phyloP scores from a whole-genome alignment of 2,329 filamentous ascomycete genomes.

The Aspergillus sclerotialis region DNA sequence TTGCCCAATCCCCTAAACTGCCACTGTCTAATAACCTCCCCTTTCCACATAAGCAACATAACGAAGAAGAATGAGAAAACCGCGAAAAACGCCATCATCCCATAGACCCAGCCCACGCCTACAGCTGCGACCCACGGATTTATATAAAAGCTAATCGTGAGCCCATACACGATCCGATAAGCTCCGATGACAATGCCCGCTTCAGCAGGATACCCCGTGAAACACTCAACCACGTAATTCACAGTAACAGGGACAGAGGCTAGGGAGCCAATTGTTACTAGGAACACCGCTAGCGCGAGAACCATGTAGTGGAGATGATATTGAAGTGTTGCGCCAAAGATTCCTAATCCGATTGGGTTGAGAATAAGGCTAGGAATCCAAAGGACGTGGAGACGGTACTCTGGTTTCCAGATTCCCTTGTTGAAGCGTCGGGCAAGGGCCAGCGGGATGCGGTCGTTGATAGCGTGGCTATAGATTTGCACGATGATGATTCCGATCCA shows the following conservation, averaged over 20 bases:
- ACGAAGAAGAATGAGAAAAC: slow-evolving; percentile 17
- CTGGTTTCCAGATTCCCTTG: slow-evolving; percentile 31
- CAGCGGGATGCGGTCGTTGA: slow-evolving; percentile 14
- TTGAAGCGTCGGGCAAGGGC: slow-evolving; percentile 11
- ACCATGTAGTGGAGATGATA: slow-evolving; percentile 32
- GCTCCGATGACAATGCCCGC: slow-evolving; percentile 13
- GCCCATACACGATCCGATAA: slow-evolving; percentile 24
- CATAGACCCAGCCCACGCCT: slow-evolving; percentile 30
- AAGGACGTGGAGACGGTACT: slow-evolving; percentile 31
- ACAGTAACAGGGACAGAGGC: slow-evolving; percentile 17
- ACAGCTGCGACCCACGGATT: slow-evolving; percentile 26
- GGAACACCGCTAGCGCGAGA: slow-evolving; percentile 28
- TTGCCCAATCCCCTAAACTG: slow-evolving; percentile 15
- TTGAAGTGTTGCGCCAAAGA: slow-evolving; percentile 31
- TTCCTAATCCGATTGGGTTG: slow-evolving; percentile 23
- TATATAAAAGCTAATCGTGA: slow-evolving; percentile 32
- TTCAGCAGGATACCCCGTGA: slow-evolving; percentile 29
- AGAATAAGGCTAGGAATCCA: slow-evolving; percentile 23
- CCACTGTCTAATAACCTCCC: slow-evolving; percentile 12
- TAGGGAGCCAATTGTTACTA: slow-evolving; percentile 28
- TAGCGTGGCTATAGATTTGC: slow-evolving; percentile 13
- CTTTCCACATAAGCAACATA: slow-evolving; percentile 20
- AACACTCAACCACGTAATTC: slow-evolving; percentile 25
- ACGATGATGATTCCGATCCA: slow-evolving; percentile 34
- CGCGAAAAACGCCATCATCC: slow-evolving; percentile 30